These are phyloP conservation scores for Lasiosphaeriaceae sp. DNA, from an alignment of 495 filamentous ascomycete species.

Conservation along the genomic window DNA sequence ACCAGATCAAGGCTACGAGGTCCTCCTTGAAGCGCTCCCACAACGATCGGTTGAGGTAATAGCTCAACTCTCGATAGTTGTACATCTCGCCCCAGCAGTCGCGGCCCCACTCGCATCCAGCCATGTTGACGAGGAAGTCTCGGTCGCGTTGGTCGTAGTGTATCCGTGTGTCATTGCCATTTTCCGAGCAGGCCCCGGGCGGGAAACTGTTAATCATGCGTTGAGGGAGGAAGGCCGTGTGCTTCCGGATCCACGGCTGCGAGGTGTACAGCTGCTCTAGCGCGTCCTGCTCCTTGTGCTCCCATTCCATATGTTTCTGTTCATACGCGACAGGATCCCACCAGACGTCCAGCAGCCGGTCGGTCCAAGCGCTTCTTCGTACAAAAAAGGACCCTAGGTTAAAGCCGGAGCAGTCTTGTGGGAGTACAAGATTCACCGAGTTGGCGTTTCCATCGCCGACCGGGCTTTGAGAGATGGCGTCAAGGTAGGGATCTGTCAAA, in stretches of 20 bases:
- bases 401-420: slow-evolving; percentile 95
- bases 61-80: slow-evolving; percentile 82
- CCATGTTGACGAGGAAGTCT: slow-evolving; percentile 99
- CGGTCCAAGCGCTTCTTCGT: slow-evolving; percentile 78
- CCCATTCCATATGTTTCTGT: slow-evolving; percentile 99
- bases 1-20: slow-evolving; percentile 47
- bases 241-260: slow-evolving; percentile 89
- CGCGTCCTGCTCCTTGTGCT: slow-evolving; percentile 96
- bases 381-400: slow-evolving; percentile 97
- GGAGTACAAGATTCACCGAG: slow-evolving; percentile 82
- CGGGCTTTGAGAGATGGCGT: slow-evolving; percentile 63
- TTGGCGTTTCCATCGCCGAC: slow-evolving; percentile 67
- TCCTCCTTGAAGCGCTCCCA: slow-evolving; percentile 73
- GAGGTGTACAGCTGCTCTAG: slow-evolving; percentile 86
- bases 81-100: slow-evolving; percentile 99
- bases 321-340: slow-evolving; percentile 99
- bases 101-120: slow-evolving; percentile 90
- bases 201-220: slow-evolving; percentile 94
- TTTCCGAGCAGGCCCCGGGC: slow-evolving; percentile 75
- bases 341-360: slow-evolving; percentile 92
- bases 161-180: slow-evolving; percentile 64
- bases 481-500: slow-evolving; percentile 65
- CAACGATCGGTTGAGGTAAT: slow-evolving; percentile 72
- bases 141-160: slow-evolving; percentile 83
- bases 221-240: slow-evolving; percentile 86